Percentiles rank a stretch among this genome's conserved stretches.
These are phyloP conservation scores for Calophaca sinica DNA, from an alignment of 306 rosid genomes.

Conservation along the genomic window DNA sequence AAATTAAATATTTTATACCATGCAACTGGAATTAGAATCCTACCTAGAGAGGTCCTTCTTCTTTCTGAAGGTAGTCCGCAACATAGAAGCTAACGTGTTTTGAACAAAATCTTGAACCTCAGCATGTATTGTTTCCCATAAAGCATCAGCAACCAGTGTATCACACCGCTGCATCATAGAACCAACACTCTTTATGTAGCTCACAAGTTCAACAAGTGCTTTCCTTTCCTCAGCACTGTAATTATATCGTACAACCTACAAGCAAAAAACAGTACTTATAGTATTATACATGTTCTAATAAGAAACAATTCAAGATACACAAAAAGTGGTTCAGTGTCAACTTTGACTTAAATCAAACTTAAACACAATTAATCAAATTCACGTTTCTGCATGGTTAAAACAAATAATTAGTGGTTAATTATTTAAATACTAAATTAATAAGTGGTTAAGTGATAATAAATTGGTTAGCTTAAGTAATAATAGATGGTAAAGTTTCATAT, in stretches of 20 bases:
- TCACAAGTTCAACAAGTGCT: slow-evolving; percentile 88
- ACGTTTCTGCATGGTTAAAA: slow-evolving; percentile 15
- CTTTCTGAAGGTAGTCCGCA: slow-evolving; percentile 93
- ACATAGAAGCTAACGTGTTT: slow-evolving; percentile 91
- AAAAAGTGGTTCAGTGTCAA: background rate
- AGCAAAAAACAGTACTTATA: slow-evolving; percentile 31
- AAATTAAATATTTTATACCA: slow-evolving; percentile 26
- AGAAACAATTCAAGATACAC: slow-evolving; percentile 31
- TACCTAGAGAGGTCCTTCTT: slow-evolving; percentile 98
- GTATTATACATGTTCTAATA: slow-evolving; percentile 29
- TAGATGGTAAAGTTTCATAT: slow-evolving; percentile 12
- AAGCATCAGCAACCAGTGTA: slow-evolving; percentile 94
- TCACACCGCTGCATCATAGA: slow-evolving; percentile 96
- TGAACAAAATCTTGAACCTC: slow-evolving; percentile 99
- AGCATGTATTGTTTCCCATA: slow-evolving; percentile 98
- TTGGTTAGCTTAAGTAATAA: slow-evolving; percentile 25
- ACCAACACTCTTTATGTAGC: slow-evolving; percentile 96
- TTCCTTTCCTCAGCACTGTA: slow-evolving; percentile 90
- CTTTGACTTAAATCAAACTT: slow-evolving; percentile 26
- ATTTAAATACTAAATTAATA: no score
- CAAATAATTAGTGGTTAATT: slow-evolving; percentile 5
- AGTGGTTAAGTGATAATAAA: slow-evolving; percentile 1
- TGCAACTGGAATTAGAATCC: slow-evolving; percentile 39
- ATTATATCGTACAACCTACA: slow-evolving; percentile 92
- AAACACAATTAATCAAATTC: background rate